Evolutionary conservation across 192 early-diverging fungal genomes (phyloP), one percentile per base, ranked within the genome.

Genomic region (Backusella circina): DNA sequence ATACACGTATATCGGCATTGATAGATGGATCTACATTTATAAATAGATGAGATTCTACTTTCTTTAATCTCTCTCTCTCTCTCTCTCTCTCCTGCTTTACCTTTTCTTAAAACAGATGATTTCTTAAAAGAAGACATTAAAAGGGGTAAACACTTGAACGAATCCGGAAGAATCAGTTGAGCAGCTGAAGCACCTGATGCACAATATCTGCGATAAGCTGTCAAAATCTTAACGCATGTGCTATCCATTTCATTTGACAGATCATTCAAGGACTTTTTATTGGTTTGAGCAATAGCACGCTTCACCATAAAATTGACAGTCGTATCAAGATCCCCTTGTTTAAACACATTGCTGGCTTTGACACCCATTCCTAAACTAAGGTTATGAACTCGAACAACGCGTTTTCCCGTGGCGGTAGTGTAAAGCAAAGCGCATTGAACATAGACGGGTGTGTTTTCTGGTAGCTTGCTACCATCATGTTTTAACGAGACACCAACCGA

Each of bases 351-450:
- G 7, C 90, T 91, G 50, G 97, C 84, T 38, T 90, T 78, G 37
- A 83, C 83, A 16, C 95, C 96, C 72, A 92, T 90, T 2, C 93
- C 88, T 5, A 95, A 78, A 5, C 91, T 88, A 77, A 95, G 80
- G 81, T 95, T 99, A 82, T 95, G 94, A 18, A 98, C 93, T 30
- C 98, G 90, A 33, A 99, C 96, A 18, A 97, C 88, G 18, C 98
- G 92, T 74, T 95, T 84, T 0, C 98, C 98, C 33, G 81, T 82
- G 0, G 92, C 90, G 0, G 96, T 97, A 13, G 98, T 99, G 86
- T 99, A 99, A 47, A 99, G 85, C 65, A 99, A 83, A 4, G 98
- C 98, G 21, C 89, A 90, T 80, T 99, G 98, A 90, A 99, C 92
- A 37, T 88, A 92, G 9, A 90, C 90, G 64, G 95, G 91, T 21